These are phyloP conservation scores for Kluyveromyces aestuarii DNA, from an alignment of 805 yeast genomes.

Conservation along the genomic window DNA sequence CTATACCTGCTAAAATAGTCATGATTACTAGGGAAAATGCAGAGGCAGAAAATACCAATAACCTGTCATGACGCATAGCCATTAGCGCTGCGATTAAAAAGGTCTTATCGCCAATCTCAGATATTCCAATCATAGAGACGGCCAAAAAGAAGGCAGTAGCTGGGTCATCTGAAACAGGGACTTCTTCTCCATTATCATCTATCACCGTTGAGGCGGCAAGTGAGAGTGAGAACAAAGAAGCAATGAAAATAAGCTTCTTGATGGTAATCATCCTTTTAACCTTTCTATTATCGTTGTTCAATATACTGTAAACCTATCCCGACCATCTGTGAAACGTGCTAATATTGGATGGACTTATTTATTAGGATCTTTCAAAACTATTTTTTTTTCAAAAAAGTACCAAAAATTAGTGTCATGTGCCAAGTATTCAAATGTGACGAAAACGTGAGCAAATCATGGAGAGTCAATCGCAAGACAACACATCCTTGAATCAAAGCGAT, in stretches of 20 bases:
- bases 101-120: conserved; percentile 96
- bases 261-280: not conserved
- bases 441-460: not conserved
- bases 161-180: conserved; percentile 10
- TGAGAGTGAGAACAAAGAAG: not conserved
- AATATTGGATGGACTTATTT: not conserved
- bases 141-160: conserved; percentile 61
- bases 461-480: too few species aligned
- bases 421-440: not conserved
- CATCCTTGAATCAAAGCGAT: too few species aligned
- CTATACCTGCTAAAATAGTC: conserved; percentile 85
- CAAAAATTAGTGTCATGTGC: not conserved
- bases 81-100: conserved; percentile 92
- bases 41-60: conserved; percentile 82
- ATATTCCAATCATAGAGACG: conserved; percentile 82
- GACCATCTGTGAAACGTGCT: not conserved
- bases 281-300: not conserved
- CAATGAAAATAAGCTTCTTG: not conserved
- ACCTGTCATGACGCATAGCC: conserved; percentile 90
- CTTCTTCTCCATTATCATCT: conserved; percentile 1
- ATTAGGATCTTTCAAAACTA: not conserved
- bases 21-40: conserved; percentile 76
- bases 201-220: conserved; percentile 7
- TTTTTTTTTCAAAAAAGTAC: not conserved
- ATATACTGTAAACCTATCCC: not conserved